Evolutionary conservation across 352 stramenopile species (phyloP).

Genomic region (Phytophthora pisi): DNA sequence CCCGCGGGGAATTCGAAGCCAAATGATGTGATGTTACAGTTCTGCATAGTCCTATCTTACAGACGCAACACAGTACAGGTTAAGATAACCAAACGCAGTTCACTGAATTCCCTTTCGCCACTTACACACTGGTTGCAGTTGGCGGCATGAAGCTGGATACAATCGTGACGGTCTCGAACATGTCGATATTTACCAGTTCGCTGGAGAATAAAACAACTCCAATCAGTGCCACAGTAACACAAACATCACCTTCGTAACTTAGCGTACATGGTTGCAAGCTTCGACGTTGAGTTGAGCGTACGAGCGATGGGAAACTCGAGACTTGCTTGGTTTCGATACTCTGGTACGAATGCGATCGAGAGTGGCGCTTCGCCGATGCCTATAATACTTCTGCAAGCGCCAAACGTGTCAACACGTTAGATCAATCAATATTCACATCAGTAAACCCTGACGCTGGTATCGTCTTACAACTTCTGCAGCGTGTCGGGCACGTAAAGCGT

Average conservation of each 20-base stretch:
- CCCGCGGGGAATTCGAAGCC: conserved; percentile 36
- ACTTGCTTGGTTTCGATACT: conserved; percentile 27
- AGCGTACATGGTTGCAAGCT: conserved; percentile 27
- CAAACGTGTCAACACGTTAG: conserved; percentile 4
- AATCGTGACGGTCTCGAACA: conserved; percentile 23
- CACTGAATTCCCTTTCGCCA: neutral
- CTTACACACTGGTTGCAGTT: conserved; percentile 32
- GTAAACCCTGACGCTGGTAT: neutral
- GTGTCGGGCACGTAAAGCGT: conserved; percentile 33
- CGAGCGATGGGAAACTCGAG: conserved; percentile 24
- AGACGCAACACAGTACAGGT: neutral
- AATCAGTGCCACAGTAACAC: neutral
- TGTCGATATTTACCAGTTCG: conserved; percentile 33
- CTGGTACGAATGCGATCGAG: conserved; percentile 31
- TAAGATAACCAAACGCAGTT: neutral
- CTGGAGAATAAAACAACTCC: conserved; percentile 5
- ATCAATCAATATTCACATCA: neutral
- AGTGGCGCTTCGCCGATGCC: conserved; percentile 23
- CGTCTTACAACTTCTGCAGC: conserved; percentile 33
- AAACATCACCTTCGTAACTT: neutral
- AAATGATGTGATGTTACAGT: conserved; percentile 51
- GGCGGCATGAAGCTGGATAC: conserved; percentile 27
- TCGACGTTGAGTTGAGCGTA: conserved; percentile 16
- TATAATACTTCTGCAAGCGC: conserved; percentile 25
- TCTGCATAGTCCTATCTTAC: conserved; percentile 38